A percentile compares a stretch with the other conserved stretches of the same genome.
Conservation (phyloP, 371 early-diverging fungal genomes). For the Circinella minor region DNA sequence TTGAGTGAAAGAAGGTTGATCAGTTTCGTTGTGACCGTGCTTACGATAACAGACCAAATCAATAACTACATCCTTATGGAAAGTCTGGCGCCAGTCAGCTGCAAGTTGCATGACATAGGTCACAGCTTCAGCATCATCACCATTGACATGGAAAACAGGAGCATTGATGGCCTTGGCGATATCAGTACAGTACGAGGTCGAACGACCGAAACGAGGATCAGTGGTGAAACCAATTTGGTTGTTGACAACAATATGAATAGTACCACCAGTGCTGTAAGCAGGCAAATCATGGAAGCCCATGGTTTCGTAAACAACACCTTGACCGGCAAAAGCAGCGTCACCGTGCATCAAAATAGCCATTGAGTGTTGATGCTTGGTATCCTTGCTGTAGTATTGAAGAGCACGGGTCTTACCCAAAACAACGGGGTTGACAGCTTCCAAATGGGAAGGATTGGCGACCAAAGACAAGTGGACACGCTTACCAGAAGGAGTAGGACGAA, state of each 20-base stretch:
- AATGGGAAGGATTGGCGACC: slow-evolving; percentile 97
- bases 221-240: slow-evolving; percentile 99
- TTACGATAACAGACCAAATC: slow-evolving; percentile 97
- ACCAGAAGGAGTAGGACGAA: slow-evolving; percentile 94
- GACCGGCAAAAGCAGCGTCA: slow-evolving; percentile 97
- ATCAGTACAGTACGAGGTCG: slow-evolving; percentile 97
- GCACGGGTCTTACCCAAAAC: slow-evolving; percentile 97
- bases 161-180: slow-evolving; percentile 96
- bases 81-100: slow-evolving; percentile 94
- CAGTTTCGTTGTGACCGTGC: slow-evolving; percentile 98
- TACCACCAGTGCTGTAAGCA: slow-evolving; percentile 94
- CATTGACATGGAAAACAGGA: slow-evolving; percentile 98
- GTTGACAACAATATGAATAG: slow-evolving; percentile 97
- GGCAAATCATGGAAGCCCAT: slow-evolving; percentile 95
- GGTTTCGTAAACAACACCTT: slow-evolving; percentile 97
- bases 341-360: slow-evolving; percentile 96
- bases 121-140: slow-evolving; percentile 96
- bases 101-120: slow-evolving; percentile 93
- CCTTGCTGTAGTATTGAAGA: slow-evolving; percentile 91
- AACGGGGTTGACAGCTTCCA: slow-evolving; percentile 98
- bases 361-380: slow-evolving; percentile 76
- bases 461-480: slow-evolving; percentile 95
- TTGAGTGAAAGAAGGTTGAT: slow-evolving; percentile 98
- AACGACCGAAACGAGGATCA: slow-evolving; percentile 93
- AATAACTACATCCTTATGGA: slow-evolving; percentile 95